Percentiles rank a stretch among this genome's conserved stretches.
These are phyloP conservation scores for Polygonum maritimum DNA, from an alignment of 148 eudicot species.

Conservation along the genomic window DNA sequence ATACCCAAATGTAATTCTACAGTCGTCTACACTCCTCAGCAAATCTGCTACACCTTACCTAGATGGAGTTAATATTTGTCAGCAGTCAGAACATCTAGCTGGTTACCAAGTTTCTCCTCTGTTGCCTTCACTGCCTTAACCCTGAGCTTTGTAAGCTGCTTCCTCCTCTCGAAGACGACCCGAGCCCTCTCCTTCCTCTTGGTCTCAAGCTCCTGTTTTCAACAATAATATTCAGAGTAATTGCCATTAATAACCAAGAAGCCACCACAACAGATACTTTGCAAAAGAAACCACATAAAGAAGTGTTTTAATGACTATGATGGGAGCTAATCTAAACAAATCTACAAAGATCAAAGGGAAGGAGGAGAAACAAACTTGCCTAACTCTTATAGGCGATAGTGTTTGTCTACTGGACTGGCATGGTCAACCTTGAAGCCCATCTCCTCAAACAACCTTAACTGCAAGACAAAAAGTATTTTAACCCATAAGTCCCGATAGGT, in stretches of 20 bases:
- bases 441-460: slow-evolving; percentile 78
- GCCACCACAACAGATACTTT: too few species aligned
- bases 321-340: too few species aligned
- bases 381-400: slow-evolving; percentile 63
- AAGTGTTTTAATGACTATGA: too few species aligned
- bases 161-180: slow-evolving; percentile 44
- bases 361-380: slow-evolving; percentile 30
- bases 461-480: slow-evolving; percentile 15
- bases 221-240: too few species aligned
- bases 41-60: slow-evolving; percentile 3
- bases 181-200: slow-evolving; percentile 65
- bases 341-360: too few species aligned
- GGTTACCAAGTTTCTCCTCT: slow-evolving; percentile 56
- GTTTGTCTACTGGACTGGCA: slow-evolving; percentile 60
- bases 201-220: slow-evolving; percentile 48
- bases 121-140: slow-evolving; percentile 49
- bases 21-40: background rate
- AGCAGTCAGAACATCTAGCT: slow-evolving; percentile 43
- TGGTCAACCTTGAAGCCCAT: slow-evolving; percentile 86
- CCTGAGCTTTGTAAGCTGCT: slow-evolving; percentile 38
- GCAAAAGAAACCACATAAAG: too few species aligned
- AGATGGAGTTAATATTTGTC: slow-evolving; percentile 32
- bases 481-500: background rate
- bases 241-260: too few species aligned
- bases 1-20: background rate